Conservation (phyloP, 805 yeast species). For the Schwanniomyces yamadae region DNA sequence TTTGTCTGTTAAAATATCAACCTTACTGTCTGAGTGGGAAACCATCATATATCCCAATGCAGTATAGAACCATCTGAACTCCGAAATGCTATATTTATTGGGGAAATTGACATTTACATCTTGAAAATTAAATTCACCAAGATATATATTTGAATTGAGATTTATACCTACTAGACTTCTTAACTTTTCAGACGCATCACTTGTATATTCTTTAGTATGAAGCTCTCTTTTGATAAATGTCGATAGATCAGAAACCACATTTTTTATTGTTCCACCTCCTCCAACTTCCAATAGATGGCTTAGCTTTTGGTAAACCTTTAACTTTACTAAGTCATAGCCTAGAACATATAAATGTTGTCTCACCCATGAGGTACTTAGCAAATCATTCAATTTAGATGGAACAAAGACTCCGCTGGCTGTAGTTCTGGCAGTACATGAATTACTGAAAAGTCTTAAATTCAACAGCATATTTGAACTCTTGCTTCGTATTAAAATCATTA, state of each 20-base stretch:
- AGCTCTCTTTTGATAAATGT: slow-evolving; percentile 31
- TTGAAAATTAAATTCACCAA: not conserved
- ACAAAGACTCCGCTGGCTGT: slow-evolving; percentile 1
- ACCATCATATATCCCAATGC: slow-evolving; percentile 27
- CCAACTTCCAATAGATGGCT: slow-evolving; percentile 23
- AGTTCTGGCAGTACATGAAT: too few species aligned
- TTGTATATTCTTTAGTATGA: slow-evolving; percentile 9
- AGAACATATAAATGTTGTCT: slow-evolving; percentile 32
- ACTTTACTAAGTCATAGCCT: slow-evolving; percentile 34
- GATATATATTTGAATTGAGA: slow-evolving; percentile 8
- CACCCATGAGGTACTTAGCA: slow-evolving; percentile 23
- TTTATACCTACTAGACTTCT: slow-evolving; percentile 20
- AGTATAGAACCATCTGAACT: slow-evolving; percentile 23
- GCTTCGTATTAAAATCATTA: too few species aligned
- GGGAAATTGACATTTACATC: not conserved
- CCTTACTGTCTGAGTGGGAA: slow-evolving; percentile 17
- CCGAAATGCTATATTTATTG: slow-evolving; percentile 7
- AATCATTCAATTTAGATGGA: slow-evolving; percentile 5
- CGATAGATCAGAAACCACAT: slow-evolving; percentile 35
- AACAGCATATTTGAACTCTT: too few species aligned
- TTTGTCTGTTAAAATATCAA: slow-evolving; percentile 27
- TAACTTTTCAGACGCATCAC: slow-evolving; percentile 17
- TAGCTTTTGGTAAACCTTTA: slow-evolving; percentile 33
- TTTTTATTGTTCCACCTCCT: slow-evolving; percentile 34
- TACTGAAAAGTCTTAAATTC: too few species aligned